Percentiles rank a stretch among this genome's conserved stretches.
phyloP scores from a whole-genome alignment of 345 rosid genomes.

The Eucalyptus curtisii region DNA sequence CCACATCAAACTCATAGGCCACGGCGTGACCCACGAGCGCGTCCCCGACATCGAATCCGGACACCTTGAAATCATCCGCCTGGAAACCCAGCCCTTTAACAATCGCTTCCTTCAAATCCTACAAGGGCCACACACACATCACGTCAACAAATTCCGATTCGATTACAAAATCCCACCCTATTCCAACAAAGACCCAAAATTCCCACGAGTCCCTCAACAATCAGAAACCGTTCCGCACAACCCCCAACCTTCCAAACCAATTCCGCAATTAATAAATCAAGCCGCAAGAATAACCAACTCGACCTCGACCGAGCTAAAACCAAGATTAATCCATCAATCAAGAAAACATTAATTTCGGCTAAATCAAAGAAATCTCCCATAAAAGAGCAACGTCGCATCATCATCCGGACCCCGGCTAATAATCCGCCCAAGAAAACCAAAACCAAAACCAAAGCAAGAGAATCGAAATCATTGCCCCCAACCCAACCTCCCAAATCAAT shows the following conservation, averaged over 20 bases:
- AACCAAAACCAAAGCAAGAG: too few relatives aligned
- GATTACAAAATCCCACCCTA: background rate
- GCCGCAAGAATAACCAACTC: background rate
- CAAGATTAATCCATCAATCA: background rate
- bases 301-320: background rate
- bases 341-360: background rate
- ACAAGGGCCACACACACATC: background rate
- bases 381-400: background rate
- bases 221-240: background rate
- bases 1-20: conserved; percentile 73
- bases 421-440: background rate
- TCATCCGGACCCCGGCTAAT: background rate
- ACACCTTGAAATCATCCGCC: conserved; percentile 57
- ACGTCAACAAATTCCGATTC: background rate
- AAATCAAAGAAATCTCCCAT: background rate
- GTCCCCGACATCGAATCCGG: conserved; percentile 74
- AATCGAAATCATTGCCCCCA: too few relatives aligned
- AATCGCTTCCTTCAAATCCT: conserved; percentile 92
- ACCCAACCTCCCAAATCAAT: too few relatives aligned
- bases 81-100: conserved; percentile 79
- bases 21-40: conserved; percentile 79
- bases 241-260: background rate
- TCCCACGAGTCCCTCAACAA: background rate
- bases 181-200: background rate
- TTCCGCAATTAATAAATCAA: background rate